Evolutionary conservation across 2,329 filamentous ascomycete genomes (phyloP), one percentile per base, ranked within the genome.

Genomic region (Fusarium torulosum): DNA sequence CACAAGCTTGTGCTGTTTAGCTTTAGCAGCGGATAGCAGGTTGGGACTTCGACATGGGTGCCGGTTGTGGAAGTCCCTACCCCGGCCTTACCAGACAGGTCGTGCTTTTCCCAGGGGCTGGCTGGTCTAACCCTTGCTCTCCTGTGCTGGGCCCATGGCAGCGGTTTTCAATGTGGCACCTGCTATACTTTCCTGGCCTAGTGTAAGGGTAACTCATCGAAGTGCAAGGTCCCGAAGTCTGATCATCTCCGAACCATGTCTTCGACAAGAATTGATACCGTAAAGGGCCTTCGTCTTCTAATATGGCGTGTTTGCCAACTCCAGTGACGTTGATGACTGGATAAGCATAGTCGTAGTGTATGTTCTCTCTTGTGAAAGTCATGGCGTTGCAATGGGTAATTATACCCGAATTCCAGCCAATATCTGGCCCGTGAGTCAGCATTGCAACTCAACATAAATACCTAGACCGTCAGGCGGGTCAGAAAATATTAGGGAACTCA

Each of bases 111-210:
- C 64, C 60, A 62, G 58, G 56, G 55, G 54, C 42, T 59, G 61
- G 54, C 64, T 27, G 45, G 38, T 44, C 47, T 63, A 37, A 50
- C 43, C 49, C 53, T 46, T 58, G 57, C 51, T 55, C 52, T 40
- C 52, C 49, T 54, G 57, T 60, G 58, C 59, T 72, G 59, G 70
- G 58, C 66, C 72, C 72, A 73, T 74, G 70, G 70, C 61, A 72
- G 70, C 63, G 72, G 72, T 65, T 73, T 74, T 45, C 49, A 63
- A 63, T 47, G 68, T 70, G 63, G 60, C 55, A 63, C 61, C 53
- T 59, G 53, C 43, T 57, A 56, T 44, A 43, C 56, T 42, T 57
- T 66, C 68, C 57, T 41, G 63, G 69, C 54, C 65, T 73, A 73
- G 71, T 53, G 64, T 42, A 61, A 66, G 61, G 60, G 59, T 53